Conservation (phyloP, 805 yeast species). For the Metschnikowia reukaufii region DNA sequence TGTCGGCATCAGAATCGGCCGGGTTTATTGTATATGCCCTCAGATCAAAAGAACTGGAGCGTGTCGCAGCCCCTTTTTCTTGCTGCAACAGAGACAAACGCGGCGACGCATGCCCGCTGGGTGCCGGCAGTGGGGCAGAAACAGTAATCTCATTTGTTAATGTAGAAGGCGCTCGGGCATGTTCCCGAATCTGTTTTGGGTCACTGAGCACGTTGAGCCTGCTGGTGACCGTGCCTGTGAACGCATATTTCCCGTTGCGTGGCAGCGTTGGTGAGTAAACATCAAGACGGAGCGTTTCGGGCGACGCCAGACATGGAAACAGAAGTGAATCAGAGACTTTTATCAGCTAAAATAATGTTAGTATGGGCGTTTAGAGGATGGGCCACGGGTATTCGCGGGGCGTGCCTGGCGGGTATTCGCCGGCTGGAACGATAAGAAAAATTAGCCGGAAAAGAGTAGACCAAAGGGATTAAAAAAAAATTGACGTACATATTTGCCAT, state of each 20-base stretch:
- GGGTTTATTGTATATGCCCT: conserved; percentile 12
- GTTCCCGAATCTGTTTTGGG: conserved; percentile 28
- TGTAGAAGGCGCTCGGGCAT: conserved; percentile 4
- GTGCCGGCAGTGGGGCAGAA: conserved; percentile 2
- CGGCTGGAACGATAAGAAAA: too few relatives aligned
- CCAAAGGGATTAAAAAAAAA: neutral
- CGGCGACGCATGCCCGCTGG: neutral
- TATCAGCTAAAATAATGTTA: conserved; percentile 31
- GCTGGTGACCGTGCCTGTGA: conserved; percentile 33
- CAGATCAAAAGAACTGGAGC: conserved; percentile 10
- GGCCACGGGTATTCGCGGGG: neutral
- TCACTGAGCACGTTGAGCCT: conserved; percentile 35
- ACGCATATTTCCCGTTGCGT: conserved; percentile 16
- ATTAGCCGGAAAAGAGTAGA: neutral
- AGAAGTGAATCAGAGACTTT: conserved; percentile 26
- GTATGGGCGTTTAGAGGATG: neutral
- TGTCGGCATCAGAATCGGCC: conserved; percentile 12
- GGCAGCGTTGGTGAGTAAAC: conserved; percentile 25
- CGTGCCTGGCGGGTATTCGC: too few relatives aligned
- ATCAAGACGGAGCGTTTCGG: conserved; percentile 39
- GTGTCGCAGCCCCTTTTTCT: neutral
- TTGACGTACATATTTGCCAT: conserved; percentile 36
- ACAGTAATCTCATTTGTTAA: neutral
- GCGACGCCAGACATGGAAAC: conserved; percentile 34
- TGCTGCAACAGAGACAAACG: too few relatives aligned